Conservation (phyloP, 2,329 filamentous ascomycete species). For the Colletotrichum musicola region DNA sequence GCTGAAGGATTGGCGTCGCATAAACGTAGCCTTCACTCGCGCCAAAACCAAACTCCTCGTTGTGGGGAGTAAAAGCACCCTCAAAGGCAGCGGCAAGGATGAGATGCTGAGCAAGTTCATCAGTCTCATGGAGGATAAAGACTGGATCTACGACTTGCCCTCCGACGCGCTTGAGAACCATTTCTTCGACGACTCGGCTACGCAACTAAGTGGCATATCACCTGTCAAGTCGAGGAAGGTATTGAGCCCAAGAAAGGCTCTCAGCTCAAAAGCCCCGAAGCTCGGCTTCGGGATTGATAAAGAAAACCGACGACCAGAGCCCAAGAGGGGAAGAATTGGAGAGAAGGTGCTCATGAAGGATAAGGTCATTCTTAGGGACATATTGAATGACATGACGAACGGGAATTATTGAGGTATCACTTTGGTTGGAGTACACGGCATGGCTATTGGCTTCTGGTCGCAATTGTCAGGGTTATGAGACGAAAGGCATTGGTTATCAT, state of each 20-base stretch:
- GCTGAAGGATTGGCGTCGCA: conserved; percentile 89
- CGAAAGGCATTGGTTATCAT: conserved; percentile 5
- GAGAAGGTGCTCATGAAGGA: conserved; percentile 73
- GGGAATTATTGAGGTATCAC: conserved; percentile 51
- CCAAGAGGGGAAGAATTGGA: conserved; percentile 70
- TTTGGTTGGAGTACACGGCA: conserved; percentile 20
- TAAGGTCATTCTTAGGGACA: conserved; percentile 78
- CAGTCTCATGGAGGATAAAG: conserved; percentile 77
- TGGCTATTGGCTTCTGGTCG: conserved; percentile 3
- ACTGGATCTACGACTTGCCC: conserved; percentile 85
- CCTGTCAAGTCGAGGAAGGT: conserved; percentile 22
- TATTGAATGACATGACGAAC: conserved; percentile 78
- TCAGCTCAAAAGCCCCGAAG: conserved; percentile 22
- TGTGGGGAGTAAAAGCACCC: conserved; percentile 83
- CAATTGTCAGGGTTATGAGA: conserved; percentile 17
- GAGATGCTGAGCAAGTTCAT: conserved; percentile 85
- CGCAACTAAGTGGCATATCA: conserved; percentile 55
- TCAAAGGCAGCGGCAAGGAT: conserved; percentile 78
- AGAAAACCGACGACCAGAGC: conserved; percentile 62
- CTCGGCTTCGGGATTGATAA: conserved; percentile 49
- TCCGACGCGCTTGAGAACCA: conserved; percentile 75
- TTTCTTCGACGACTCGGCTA: conserved; percentile 70
- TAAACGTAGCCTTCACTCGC: conserved; percentile 95
- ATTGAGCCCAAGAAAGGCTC: conserved; percentile 15
- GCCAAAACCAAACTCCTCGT: conserved; percentile 94